Evolutionary conservation across 2,329 filamentous ascomycete genomes (phyloP).

Genomic region (Arthrinium phaeospermum): DNA sequence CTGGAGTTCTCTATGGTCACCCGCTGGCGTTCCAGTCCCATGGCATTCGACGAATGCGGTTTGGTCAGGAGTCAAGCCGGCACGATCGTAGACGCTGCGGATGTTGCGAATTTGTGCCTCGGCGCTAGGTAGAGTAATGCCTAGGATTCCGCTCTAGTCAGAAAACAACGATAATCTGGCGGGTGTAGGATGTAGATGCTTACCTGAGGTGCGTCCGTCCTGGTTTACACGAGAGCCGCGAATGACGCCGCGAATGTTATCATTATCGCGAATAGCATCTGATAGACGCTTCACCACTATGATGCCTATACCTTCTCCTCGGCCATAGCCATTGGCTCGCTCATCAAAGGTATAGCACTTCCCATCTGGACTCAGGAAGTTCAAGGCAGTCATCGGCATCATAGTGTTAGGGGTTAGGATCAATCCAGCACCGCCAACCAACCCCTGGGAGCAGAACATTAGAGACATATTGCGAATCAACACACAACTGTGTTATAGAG

Average conservation of each 20-base stretch:
- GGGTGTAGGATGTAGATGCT: not conserved
- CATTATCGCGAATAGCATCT: constrained; percentile 63
- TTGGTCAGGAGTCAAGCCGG: constrained; percentile 49
- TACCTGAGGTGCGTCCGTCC: constrained; percentile 62
- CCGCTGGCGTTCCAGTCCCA: constrained; percentile 65
- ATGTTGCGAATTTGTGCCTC: constrained; percentile 59
- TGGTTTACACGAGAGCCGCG: constrained; percentile 60
- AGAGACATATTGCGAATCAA: constrained; percentile 21
- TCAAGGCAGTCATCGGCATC: constrained; percentile 60
- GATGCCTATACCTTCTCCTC: constrained; percentile 67
- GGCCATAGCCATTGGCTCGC: constrained; percentile 67
- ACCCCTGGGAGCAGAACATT: constrained; percentile 38
- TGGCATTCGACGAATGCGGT: constrained; percentile 63
- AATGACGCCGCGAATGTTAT: constrained; percentile 62
- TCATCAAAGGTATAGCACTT: constrained; percentile 61
- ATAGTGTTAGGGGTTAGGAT: constrained; percentile 62
- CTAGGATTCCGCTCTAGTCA: constrained; percentile 31
- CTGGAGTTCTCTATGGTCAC: constrained; percentile 56
- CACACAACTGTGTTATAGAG: not conserved
- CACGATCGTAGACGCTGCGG: constrained; percentile 49
- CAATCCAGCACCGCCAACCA: constrained; percentile 57
- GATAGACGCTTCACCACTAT: constrained; percentile 64
- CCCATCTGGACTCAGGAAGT: constrained; percentile 58
- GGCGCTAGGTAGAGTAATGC: constrained; percentile 63
- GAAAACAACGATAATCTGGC: not conserved